These are phyloP conservation scores for Rhodotorula toruloides DNA, from an alignment of 768 basidiomycete genomes.

Conservation along the genomic window DNA sequence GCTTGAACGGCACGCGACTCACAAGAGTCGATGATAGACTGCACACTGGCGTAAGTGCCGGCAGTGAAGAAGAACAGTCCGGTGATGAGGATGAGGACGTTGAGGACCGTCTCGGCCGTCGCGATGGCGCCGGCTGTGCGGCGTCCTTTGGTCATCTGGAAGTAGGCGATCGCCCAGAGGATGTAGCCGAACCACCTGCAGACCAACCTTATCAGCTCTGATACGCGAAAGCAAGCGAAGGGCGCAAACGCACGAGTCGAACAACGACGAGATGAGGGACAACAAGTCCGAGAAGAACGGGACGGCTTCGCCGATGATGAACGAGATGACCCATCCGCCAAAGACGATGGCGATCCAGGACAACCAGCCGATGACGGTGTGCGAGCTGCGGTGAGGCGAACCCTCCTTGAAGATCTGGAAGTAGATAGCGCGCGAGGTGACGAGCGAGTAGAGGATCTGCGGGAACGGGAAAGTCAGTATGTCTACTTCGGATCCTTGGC, in stretches of 20 bases:
- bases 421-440: constrained; percentile 42
- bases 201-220: background rate
- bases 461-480: background rate
- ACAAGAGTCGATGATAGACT: constrained; percentile 16
- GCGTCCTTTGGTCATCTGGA: constrained; percentile 30
- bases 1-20: background rate
- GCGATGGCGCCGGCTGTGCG: background rate
- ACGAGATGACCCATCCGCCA: constrained; percentile 37
- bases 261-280: constrained; percentile 27
- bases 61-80: constrained; percentile 39
- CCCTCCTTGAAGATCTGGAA: constrained; percentile 40
- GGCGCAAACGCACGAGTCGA: constrained; percentile 20
- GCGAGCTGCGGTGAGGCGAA: constrained; percentile 31
- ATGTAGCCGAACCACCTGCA: constrained; percentile 38
- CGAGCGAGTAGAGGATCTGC: constrained; percentile 38
- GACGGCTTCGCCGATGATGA: constrained; percentile 33
- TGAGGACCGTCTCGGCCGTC: constrained; percentile 13
- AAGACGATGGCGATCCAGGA: constrained; percentile 40
- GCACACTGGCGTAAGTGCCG: constrained; percentile 26
- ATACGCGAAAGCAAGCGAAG: background rate
- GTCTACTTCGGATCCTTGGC: background rate
- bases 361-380: constrained; percentile 40
- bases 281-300: constrained; percentile 40
- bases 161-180: constrained; percentile 39
- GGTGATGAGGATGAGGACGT: constrained; percentile 21